Conservation (phyloP, 768 basidiomycete genomes). For the Termitomyces bulborhizus region DNA sequence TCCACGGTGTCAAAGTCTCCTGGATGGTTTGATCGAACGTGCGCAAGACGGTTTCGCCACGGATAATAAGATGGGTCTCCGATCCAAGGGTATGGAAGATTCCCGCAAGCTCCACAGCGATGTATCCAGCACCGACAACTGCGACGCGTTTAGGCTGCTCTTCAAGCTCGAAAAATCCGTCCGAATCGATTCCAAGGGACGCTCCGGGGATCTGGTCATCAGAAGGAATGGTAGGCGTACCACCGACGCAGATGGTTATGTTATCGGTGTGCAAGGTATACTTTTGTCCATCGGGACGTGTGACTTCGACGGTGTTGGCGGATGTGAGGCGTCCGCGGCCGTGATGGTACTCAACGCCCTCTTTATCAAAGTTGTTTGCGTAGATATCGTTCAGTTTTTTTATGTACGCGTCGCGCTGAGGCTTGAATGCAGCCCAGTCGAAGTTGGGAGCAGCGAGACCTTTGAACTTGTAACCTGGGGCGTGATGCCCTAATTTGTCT, state of each 20-base stretch:
- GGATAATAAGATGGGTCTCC: constrained; percentile 90
- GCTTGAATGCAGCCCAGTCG: constrained; percentile 88
- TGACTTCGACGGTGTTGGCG: constrained; percentile 67
- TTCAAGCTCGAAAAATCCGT: constrained; percentile 92
- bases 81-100: constrained; percentile 87
- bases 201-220: constrained; percentile 86
- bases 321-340: constrained; percentile 74
- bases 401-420: constrained; percentile 95
- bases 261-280: constrained; percentile 74
- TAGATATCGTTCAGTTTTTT: constrained; percentile 86
- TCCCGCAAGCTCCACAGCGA: constrained; percentile 95
- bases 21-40: constrained; percentile 88
- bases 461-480: constrained; percentile 65
- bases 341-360: constrained; percentile 80
- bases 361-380: constrained; percentile 80
- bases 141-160: constrained; percentile 91
- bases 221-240: constrained; percentile 71
- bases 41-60: constrained; percentile 83
- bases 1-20: constrained; percentile 81
- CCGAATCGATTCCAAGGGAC: constrained; percentile 83
- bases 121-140: constrained; percentile 96
- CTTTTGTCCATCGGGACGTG: constrained; percentile 54
- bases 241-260: constrained; percentile 84
- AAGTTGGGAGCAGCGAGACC: constrained; percentile 59
- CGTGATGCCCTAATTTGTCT: constrained; percentile 76